A percentile compares a stretch with the other conserved stretches of the same genome.
phyloP scores from a whole-genome alignment of 139 green algal genomes.

The Pycnococcus provasolii region DNA sequence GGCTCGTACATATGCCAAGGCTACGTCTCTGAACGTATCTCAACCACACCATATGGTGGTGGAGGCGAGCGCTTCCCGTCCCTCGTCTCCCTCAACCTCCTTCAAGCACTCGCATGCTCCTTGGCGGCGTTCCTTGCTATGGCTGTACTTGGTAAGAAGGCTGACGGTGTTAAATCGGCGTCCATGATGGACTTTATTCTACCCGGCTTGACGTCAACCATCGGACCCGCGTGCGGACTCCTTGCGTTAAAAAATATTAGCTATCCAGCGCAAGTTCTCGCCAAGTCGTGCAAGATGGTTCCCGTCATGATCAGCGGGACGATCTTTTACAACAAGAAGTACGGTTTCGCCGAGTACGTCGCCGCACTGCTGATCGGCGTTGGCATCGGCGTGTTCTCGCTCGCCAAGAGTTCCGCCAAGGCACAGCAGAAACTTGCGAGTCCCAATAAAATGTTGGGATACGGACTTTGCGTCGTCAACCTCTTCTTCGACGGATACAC shows the following conservation, averaged over 20 bases:
- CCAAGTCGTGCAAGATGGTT: constrained; percentile 95
- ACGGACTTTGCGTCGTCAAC: constrained; percentile 81
- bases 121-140: no score
- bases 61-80: no score
- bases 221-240: constrained; percentile 74
- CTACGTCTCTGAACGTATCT: no score
- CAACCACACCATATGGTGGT: no score
- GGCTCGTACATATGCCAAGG: no score
- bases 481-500: constrained; percentile 92
- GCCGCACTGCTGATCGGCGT: constrained; percentile 68
- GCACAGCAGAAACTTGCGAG: constrained; percentile 54
- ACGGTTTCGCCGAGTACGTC: constrained; percentile 72
- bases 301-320: constrained; percentile 89
- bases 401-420: constrained; percentile 47
- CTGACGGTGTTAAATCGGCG: no score
- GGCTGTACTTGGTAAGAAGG: no score
- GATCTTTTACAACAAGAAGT: constrained; percentile 67
- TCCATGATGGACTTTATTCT: no score
- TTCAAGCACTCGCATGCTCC: no score
- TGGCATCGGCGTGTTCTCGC: constrained; percentile 67
- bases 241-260: constrained; percentile 82
- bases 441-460: constrained; percentile 77
- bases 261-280: constrained; percentile 65
- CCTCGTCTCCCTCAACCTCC: no score
- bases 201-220: constrained; percentile 62